These are phyloP conservation scores for Fusarium xyrophilum DNA, from an alignment of 2,329 filamentous ascomycete species.

Conservation along the genomic window DNA sequence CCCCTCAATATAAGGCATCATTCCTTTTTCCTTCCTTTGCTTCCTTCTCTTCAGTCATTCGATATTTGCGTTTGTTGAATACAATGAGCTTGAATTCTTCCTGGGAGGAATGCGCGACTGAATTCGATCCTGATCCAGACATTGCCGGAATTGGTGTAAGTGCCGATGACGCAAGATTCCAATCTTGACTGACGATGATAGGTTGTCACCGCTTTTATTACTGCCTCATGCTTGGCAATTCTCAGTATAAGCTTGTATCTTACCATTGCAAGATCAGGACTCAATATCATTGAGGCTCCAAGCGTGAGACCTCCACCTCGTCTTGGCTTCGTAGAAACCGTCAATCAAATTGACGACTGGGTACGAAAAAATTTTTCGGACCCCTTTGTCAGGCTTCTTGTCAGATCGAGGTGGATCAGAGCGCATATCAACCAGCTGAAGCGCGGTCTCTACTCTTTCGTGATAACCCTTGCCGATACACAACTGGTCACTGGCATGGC, in stretches of 20 bases:
- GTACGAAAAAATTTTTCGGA: neutral
- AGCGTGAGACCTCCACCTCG: neutral
- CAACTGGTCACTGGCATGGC: neutral
- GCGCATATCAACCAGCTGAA: neutral
- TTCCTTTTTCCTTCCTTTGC: neutral
- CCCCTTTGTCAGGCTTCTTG: neutral
- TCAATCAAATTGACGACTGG: neutral
- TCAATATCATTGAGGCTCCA: rapidly evolving
- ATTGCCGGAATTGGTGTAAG: neutral
- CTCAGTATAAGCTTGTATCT: neutral
- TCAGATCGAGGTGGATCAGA: neutral
- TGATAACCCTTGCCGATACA: neutral
- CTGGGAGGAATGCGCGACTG: neutral
- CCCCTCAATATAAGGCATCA: neutral
- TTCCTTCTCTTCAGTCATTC: neutral
- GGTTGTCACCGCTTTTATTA: neutral
- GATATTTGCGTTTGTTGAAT: rapidly evolving
- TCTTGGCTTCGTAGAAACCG: neutral
- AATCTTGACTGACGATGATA: neutral
- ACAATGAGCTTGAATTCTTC: neutral
- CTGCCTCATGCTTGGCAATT: neutral
- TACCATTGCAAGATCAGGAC: neutral
- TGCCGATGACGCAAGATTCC: rapidly evolving
- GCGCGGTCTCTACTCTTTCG: neutral
- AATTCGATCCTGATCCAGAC: neutral